Percentiles rank a stretch among this genome's conserved stretches.
phyloP scores from a whole-genome alignment of 192 early-diverging fungal species.

The Coemansia sp. region DNA sequence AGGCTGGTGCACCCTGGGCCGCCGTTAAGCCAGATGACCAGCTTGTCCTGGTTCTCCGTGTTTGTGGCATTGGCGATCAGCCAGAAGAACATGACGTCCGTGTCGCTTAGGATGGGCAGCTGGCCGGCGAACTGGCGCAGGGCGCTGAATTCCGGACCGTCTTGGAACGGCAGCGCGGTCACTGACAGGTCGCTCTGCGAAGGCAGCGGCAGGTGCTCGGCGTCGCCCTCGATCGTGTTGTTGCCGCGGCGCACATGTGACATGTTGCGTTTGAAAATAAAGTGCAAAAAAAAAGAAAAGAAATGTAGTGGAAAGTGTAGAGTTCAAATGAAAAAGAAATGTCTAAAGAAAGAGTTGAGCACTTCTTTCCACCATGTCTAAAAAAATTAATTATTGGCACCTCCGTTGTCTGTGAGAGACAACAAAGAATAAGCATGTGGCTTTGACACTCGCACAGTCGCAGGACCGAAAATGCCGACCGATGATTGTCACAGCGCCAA shows the following conservation, averaged over 20 bases:
- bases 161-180: slow-evolving; percentile 32
- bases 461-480: background rate
- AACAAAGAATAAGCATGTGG: background rate
- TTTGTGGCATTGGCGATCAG: slow-evolving; percentile 51
- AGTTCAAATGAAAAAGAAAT: too few relatives aligned
- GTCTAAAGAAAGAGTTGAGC: background rate
- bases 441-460: background rate
- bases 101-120: slow-evolving; percentile 31
- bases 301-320: too few relatives aligned
- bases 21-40: slow-evolving; percentile 66
- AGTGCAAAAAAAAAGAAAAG: slow-evolving; percentile 1
- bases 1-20: slow-evolving; percentile 62
- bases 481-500: too few relatives aligned
- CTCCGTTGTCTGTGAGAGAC: too few relatives aligned
- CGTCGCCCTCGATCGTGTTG: slow-evolving; percentile 1
- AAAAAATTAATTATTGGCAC: background rate
- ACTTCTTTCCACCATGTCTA: background rate
- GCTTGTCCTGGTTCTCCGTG: slow-evolving; percentile 45
- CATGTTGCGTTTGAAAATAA: background rate
- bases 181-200: slow-evolving; percentile 23
- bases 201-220: slow-evolving; percentile 4
- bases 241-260: background rate
- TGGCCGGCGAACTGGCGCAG: slow-evolving; percentile 46
- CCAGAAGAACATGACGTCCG: slow-evolving; percentile 55
- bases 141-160: slow-evolving; percentile 24